These are phyloP conservation scores for Phytophthora foliorum DNA, from an alignment of 352 stramenopile species.

Conservation along the genomic window DNA sequence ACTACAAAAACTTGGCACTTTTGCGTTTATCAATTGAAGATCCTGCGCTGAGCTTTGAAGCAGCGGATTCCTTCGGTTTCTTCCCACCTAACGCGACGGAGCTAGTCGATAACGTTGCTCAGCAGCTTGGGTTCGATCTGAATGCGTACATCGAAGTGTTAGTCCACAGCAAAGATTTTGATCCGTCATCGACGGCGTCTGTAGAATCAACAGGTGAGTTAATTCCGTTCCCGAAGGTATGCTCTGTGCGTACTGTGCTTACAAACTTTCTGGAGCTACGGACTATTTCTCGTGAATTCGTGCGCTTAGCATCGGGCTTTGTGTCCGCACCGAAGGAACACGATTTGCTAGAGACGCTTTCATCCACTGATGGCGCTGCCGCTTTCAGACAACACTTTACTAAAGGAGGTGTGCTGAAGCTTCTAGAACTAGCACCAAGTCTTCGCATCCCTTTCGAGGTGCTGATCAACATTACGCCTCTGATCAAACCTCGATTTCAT, in stretches of 20 bases:
- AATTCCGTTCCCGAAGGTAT: slow-evolving; percentile 90
- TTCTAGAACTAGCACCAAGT: slow-evolving; percentile 74
- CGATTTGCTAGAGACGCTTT: slow-evolving; percentile 52
- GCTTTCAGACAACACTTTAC: slow-evolving; percentile 89
- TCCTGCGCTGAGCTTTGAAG: slow-evolving; percentile 67
- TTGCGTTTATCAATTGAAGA: slow-evolving; percentile 67
- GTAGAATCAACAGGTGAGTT: not conserved
- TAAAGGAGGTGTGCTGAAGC: slow-evolving; percentile 72
- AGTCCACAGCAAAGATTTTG: slow-evolving; percentile 24
- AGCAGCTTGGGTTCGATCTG: slow-evolving; percentile 82
- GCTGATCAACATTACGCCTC: slow-evolving; percentile 85
- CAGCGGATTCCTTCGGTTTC: slow-evolving; percentile 88
- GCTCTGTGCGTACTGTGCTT: slow-evolving; percentile 89
- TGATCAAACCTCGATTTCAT: slow-evolving; percentile 93
- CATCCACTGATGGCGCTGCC: slow-evolving; percentile 70
- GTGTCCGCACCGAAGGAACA: slow-evolving; percentile 49
- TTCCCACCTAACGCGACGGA: slow-evolving; percentile 73
- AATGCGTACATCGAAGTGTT: slow-evolving; percentile 85
- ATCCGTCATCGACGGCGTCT: not conserved
- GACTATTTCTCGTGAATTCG: slow-evolving; percentile 63
- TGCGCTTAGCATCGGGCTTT: slow-evolving; percentile 64
- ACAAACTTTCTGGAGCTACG: slow-evolving; percentile 93
- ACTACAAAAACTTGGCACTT: slow-evolving; percentile 20
- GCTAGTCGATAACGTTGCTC: slow-evolving; percentile 78
- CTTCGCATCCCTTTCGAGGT: slow-evolving; percentile 66